Conservation (phyloP, 106 monocot genomes). For the Phalaenopsis aphrodite region DNA sequence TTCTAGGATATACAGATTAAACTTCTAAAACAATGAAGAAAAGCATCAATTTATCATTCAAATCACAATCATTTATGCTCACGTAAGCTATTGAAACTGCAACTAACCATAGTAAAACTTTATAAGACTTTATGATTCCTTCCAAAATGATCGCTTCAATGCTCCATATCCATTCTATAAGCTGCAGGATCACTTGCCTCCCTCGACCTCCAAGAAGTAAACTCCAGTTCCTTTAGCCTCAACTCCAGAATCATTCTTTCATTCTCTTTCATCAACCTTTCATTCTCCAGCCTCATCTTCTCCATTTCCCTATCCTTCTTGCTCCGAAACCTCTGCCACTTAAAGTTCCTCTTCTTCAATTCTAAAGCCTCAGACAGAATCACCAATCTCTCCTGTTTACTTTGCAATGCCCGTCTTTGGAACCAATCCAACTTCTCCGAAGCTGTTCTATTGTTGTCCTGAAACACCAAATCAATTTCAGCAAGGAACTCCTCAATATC, state of each 20-base stretch:
- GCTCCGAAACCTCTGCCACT: conserved; percentile 63
- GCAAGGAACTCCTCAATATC: conserved; percentile 12
- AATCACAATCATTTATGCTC: background rate
- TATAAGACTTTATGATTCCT: background rate
- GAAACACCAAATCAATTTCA: conserved; percentile 29
- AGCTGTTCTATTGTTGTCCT: conserved; percentile 13
- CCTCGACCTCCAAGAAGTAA: background rate
- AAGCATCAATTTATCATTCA: background rate
- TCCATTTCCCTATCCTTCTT: conserved; percentile 76
- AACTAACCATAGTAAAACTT: background rate
- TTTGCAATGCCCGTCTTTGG: conserved; percentile 21
- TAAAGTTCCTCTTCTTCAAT: conserved; percentile 42
- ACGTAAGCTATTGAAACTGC: background rate
- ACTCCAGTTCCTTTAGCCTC: conserved; percentile 47
- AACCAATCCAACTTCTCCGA: conserved; percentile 30
- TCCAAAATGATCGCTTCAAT: background rate
- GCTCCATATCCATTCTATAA: background rate
- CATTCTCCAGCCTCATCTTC: conserved; percentile 45
- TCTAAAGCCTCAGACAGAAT: conserved; percentile 38
- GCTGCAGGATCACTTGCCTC: conserved; percentile 5
- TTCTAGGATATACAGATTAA: background rate
- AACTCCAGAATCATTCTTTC: conserved; percentile 39
- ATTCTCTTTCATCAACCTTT: conserved; percentile 49
- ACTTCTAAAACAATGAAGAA: background rate
- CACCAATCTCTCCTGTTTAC: conserved; percentile 35